phyloP scores from a whole-genome alignment of 202 grass and related monocot genomes.

The Miscanthus sacchariflorus region DNA sequence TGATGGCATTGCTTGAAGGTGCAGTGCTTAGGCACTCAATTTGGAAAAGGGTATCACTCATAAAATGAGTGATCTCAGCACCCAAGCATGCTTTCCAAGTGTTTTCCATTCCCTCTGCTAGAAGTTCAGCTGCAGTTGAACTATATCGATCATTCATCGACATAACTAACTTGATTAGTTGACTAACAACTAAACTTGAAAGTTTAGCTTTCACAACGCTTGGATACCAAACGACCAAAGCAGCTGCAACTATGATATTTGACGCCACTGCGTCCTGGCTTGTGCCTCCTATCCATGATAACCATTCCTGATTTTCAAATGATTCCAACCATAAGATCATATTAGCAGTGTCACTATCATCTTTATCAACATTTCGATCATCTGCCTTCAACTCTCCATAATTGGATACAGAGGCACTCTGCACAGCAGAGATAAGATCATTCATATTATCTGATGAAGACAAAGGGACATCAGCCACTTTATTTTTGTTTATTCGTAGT shows the following conservation, averaged over 20 bases:
- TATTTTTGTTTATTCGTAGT: slow-evolving; percentile 65
- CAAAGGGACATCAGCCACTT: slow-evolving; percentile 46
- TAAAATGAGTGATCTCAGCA: slow-evolving; percentile 75
- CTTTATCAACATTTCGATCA: slow-evolving; percentile 42
- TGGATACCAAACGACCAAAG: slow-evolving; percentile 98
- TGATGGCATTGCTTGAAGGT: slow-evolving; percentile 58
- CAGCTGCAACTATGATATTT: slow-evolving; percentile 95
- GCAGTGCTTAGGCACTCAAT: slow-evolving; percentile 85
- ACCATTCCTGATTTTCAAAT: slow-evolving; percentile 93
- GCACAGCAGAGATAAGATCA: slow-evolving; percentile 34
- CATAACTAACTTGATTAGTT: slow-evolving; percentile 95
- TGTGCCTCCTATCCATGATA: slow-evolving; percentile 84
- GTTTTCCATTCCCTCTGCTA: slow-evolving; percentile 94
- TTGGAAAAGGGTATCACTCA: slow-evolving; percentile 93
- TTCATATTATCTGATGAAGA: slow-evolving; percentile 46
- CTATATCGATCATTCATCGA: slow-evolving; percentile 94
- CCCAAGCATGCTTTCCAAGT: slow-evolving; percentile 90
- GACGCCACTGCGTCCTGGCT: slow-evolving; percentile 88
- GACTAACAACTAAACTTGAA: slow-evolving; percentile 77
- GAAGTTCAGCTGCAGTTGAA: slow-evolving; percentile 91
- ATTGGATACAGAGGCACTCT: slow-evolving; percentile 45
- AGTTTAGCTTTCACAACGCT: slow-evolving; percentile 86
- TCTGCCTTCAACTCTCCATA: slow-evolving; percentile 40
- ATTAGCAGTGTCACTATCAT: slow-evolving; percentile 52
- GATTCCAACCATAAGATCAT: slow-evolving; percentile 88